Base-by-base conservation (phyloP, 1,139 yeast genomes). In the Meyerozyma guilliermondii region DNA sequence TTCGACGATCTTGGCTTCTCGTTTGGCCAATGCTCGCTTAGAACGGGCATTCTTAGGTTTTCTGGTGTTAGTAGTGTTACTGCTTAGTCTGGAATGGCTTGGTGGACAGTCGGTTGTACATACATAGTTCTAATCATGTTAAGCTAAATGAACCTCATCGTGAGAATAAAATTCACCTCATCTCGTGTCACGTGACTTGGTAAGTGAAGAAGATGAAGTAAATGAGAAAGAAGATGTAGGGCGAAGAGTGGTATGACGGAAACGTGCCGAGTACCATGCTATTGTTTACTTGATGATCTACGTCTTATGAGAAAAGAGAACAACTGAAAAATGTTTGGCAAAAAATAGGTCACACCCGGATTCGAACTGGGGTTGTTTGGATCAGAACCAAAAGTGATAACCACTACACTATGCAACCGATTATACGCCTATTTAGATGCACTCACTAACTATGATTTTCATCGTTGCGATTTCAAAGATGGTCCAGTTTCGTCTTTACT, bases 31-130 rank as follows among this genome's bases (percentile, higher is more conserved):
- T 11, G 96, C 98, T 63, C 99, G 81, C 71, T 94, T 94, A 43
- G 97, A 80, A 60, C 98, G 88, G 45, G 97, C 97, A 60, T 85
- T 92, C 68, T 89, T 91, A 39, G 99, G 98, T 52, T 72, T 73
- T 35, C 66, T 55, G 41, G 2, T 13, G 51, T 50, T 48, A 45
- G 50, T 46, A 26, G 16, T 13, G 23, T 35, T 40, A 38, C 40
- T 42, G 24, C 16, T 20, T 20, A 20, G 22, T 20, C 22, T 20
- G 22, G 11, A 16, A 6, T 20, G 28, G 4, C 20, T 5, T 11
- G 28, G 11, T n/a, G 28, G 11, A 7, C 28, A n/a, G 28, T 10
- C 30, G 13, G 13, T 7, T 10, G 26, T 47, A 63, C 68, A 51
- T 85, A 83, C 63, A 78, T 73, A 37, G 85, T 79, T 70, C 87